Percentiles rank a stretch among this genome's conserved stretches.
These are phyloP conservation scores for Camillea tinctor DNA, from an alignment of 2,329 filamentous ascomycete genomes.

Conservation along the genomic window DNA sequence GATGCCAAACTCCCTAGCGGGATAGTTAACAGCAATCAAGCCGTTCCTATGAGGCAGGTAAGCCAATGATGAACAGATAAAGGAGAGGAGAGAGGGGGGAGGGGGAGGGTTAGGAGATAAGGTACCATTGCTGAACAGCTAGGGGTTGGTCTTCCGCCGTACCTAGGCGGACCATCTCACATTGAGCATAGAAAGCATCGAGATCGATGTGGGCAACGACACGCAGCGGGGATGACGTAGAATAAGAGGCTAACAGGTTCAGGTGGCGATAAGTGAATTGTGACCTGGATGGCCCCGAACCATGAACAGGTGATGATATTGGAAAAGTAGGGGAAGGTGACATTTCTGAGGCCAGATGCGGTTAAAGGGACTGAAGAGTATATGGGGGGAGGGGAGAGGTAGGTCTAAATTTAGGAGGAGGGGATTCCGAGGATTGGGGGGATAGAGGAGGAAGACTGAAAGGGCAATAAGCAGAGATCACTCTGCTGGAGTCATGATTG, in stretches of 20 bases:
- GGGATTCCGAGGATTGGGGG: background rate
- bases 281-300: conserved; percentile 49
- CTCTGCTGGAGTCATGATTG: background rate
- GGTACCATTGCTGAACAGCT: conserved; percentile 81
- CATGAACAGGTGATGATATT: conserved; percentile 36
- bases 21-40: conserved; percentile 94
- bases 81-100: background rate
- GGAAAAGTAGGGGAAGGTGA: conserved; percentile 32
- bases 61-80: conserved; percentile 10
- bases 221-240: conserved; percentile 72
- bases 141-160: conserved; percentile 74
- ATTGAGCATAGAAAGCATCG: conserved; percentile 97
- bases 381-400: no score
- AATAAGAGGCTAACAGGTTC: conserved; percentile 69
- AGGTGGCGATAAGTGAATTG: conserved; percentile 85
- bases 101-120: background rate
- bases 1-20: conserved; percentile 78
- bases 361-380: background rate
- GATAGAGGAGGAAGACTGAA: no score
- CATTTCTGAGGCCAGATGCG: conserved; percentile 22
- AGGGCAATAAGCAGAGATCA: background rate
- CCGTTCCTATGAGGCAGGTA: conserved; percentile 61
- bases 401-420: background rate
- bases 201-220: conserved; percentile 91
- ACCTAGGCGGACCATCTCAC: conserved; percentile 84